phyloP scores from a whole-genome alignment of 805 yeast genomes.

The Ogataea degrootiae region DNA sequence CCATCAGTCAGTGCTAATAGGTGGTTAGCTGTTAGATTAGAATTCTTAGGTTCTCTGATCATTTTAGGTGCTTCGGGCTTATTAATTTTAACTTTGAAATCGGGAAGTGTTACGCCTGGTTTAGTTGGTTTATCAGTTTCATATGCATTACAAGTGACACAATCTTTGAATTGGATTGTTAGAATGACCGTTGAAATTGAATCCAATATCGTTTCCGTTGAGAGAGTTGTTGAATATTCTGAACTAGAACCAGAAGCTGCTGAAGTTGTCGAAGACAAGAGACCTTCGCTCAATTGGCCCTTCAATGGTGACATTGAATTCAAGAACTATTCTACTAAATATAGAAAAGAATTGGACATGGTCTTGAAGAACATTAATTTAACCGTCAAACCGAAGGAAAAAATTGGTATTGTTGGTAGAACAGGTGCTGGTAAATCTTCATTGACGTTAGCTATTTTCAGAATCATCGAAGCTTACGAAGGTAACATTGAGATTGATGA shows the following conservation, averaged over 20 bases:
- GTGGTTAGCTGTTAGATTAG: slow-evolving; percentile 95
- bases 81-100: slow-evolving; percentile 62
- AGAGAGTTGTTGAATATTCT: slow-evolving; percentile 58
- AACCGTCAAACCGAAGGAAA: slow-evolving; percentile 67
- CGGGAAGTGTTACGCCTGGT: slow-evolving; percentile 80
- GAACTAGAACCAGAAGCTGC: slow-evolving; percentile 69
- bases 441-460: slow-evolving; percentile 74
- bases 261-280: slow-evolving; percentile 38
- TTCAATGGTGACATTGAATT: slow-evolving; percentile 60
- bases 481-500: slow-evolving; percentile 67
- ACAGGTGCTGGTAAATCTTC: slow-evolving; percentile 97
- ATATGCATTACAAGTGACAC: slow-evolving; percentile 90
- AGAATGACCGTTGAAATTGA: slow-evolving; percentile 99
- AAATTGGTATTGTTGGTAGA: slow-evolving; percentile 93
- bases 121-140: slow-evolving; percentile 90
- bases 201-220: slow-evolving; percentile 86
- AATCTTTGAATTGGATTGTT: slow-evolving; percentile 93
- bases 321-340: slow-evolving; percentile 73
- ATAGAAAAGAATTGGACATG: slow-evolving; percentile 75
- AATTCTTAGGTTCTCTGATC: slow-evolving; percentile 83
- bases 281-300: slow-evolving; percentile 76
- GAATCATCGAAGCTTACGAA: slow-evolving; percentile 73
- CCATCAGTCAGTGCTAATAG: slow-evolving; percentile 91
- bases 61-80: slow-evolving; percentile 84
- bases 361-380: slow-evolving; percentile 68